Evolutionary conservation across 495 filamentous ascomycete species (phyloP), one percentile per base, ranked within the genome.

Genomic region (Aspergillus conjunctus): DNA sequence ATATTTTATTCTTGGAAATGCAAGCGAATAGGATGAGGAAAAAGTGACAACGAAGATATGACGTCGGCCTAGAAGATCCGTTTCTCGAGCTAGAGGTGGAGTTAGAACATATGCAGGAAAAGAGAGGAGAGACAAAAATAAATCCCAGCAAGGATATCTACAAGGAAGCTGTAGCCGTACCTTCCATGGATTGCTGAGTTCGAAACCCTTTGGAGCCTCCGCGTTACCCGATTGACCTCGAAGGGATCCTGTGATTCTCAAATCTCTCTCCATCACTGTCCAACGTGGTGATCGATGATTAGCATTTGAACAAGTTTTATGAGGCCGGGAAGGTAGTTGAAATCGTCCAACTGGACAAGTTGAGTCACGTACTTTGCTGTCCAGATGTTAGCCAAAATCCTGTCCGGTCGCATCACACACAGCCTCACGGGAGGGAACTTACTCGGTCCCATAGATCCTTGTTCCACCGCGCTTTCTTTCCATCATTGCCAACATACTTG

Each of bases 251-350:
- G 94, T 99, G 72, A 99, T 83, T 70, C 94, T 83, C 65, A 87
- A 79, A 72, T 99, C 94, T 69, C 94, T 86, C 59, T 97, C 89
- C 92, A 98, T 97, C 95, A 99, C 94, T 98, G 65, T 65, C 50
- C 33, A 30, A 18, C 17, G 59, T 15, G 11, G 30, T 17, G 56
- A n/a, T 61, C 20, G 30, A 49, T 63, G 41, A 67, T 73, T 54
- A 63, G 63, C 55, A 30, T 33, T 31, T 21, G 10, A 11, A 48
- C 4, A 9, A 2, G 11, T 8, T 14, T 61, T 45, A 15, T 8
- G 3, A 15, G 17, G 34, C 30, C 26, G 32, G 30, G 30, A 10
- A 39, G 10, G 7, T 7, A 26, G 9, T 1, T 15, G 18, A 45
- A 46, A 31, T 26, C 10, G 18, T 46, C 37, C 48, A 61, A 50